phyloP scores from a whole-genome alignment of 495 filamentous ascomycete species.

The Sporormia fimetaria region DNA sequence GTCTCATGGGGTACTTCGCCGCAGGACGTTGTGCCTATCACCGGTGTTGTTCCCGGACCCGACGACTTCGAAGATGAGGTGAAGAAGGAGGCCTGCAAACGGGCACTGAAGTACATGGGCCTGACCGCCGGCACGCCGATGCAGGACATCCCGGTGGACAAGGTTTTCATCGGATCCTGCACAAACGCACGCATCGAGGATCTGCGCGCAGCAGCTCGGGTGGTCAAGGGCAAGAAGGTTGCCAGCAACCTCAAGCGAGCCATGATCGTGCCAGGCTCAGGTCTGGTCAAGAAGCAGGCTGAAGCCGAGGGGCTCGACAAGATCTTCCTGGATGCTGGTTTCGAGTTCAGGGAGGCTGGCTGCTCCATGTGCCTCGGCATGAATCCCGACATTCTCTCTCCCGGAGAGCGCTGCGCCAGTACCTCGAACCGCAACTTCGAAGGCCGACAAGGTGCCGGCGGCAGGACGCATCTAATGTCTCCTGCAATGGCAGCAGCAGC shows the following conservation, averaged over 20 bases:
- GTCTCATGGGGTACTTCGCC: slow-evolving; percentile 96
- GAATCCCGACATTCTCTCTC: slow-evolving; percentile 97
- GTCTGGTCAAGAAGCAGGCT: slow-evolving; percentile 85
- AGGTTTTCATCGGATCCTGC: slow-evolving; percentile 97
- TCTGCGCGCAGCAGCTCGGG: slow-evolving; percentile 72
- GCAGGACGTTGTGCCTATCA: slow-evolving; percentile 91
- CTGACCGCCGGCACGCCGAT: slow-evolving; percentile 73
- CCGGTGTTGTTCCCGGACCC: slow-evolving; percentile 75
- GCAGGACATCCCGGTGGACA: slow-evolving; percentile 83
- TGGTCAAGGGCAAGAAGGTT: slow-evolving; percentile 77
- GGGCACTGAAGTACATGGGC: slow-evolving; percentile 94
- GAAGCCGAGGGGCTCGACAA: slow-evolving; percentile 86
- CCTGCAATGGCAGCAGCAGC: slow-evolving; percentile 93
- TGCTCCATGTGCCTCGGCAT: slow-evolving; percentile 99
- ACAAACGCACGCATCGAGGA: slow-evolving; percentile 97
- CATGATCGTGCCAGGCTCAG: slow-evolving; percentile 93
- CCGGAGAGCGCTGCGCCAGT: slow-evolving; percentile 83
- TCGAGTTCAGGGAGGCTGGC: slow-evolving; percentile 96
- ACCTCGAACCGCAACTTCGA: slow-evolving; percentile 98
- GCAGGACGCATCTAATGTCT: slow-evolving; percentile 92
- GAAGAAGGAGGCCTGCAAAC: slow-evolving; percentile 65
- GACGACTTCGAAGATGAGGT: slow-evolving; percentile 68
- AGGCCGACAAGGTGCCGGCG: slow-evolving; percentile 85
- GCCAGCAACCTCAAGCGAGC: slow-evolving; percentile 82
- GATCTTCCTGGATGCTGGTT: slow-evolving; percentile 83